A percentile compares a stretch with the other conserved stretches of the same genome.
These are phyloP conservation scores for Medicago truncatula DNA, from an alignment of 306 rosid genomes.

Conservation along the genomic window MtrunA17r5.0-ANR NC_053049.1:25288001-25288500, in stretches of 20 bases:
- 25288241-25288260: constrained; percentile 27
- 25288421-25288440: not conserved
- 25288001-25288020: not conserved
- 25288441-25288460: not conserved
- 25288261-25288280: constrained; percentile 12
- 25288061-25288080: not conserved
- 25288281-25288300: constrained; percentile 20
- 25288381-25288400: constrained; percentile 7
- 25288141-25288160: constrained; percentile 48
- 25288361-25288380: not conserved
- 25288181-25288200: constrained; percentile 97
- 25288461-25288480: constrained; percentile 10
- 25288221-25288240: constrained; percentile 62
- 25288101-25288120: not conserved
- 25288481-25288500: not conserved
- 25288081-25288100: constrained; percentile 20
- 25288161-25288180: constrained; percentile 96
- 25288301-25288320: constrained; percentile 16
- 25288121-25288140: constrained; percentile 37
- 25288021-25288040: not conserved
- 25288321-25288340: constrained; percentile 1
- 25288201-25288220: constrained; percentile 96
- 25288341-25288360: not conserved
- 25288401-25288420: constrained; percentile 2
- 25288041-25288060: constrained; percentile 1